Conservation (phyloP, 2,329 filamentous ascomycete species). For the Hypocrella siamensis region DNA sequence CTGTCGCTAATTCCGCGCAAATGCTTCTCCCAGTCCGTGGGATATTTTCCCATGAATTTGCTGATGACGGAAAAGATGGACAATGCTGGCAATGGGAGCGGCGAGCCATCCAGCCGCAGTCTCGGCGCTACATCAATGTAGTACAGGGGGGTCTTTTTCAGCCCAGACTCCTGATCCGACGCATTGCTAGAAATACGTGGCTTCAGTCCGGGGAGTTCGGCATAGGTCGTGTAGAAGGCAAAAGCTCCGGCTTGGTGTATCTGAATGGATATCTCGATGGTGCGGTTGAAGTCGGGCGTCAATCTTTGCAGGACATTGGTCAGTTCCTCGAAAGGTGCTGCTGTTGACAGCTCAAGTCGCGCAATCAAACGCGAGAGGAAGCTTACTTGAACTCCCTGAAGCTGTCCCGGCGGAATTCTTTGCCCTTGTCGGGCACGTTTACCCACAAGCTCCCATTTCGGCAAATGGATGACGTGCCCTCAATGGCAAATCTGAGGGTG, state of each 20-base stretch:
- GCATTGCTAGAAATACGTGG: constrained; percentile 11
- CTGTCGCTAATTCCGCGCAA: constrained; percentile 74
- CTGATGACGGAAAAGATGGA: constrained; percentile 90
- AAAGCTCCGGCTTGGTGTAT: constrained; percentile 75
- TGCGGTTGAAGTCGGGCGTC: constrained; percentile 81
- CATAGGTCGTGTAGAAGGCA: constrained; percentile 87
- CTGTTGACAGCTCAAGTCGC: too few species aligned
- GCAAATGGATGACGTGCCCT: constrained; percentile 92
- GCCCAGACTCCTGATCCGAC: constrained; percentile 22
- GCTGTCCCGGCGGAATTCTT: constrained; percentile 58
- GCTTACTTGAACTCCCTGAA: constrained; percentile 80
- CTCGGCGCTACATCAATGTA: constrained; percentile 89
- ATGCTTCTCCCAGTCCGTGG: constrained; percentile 79
- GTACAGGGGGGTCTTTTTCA: constrained; percentile 57
- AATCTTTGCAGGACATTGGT: constrained; percentile 39
- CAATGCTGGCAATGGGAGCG: constrained; percentile 70
- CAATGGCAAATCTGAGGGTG: constrained; percentile 73
- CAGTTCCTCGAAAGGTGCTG: too few species aligned
- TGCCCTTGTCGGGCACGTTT: constrained; percentile 71
- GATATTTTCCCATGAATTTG: constrained; percentile 95
- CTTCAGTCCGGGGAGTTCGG: constrained; percentile 58
- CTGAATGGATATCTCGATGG: constrained; percentile 77
- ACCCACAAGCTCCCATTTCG: constrained; percentile 90
- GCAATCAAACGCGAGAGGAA: constrained; percentile 1
- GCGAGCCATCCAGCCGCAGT: constrained; percentile 56